Conservation (phyloP, 768 basidiomycete species). For the Bullera alba region DNA sequence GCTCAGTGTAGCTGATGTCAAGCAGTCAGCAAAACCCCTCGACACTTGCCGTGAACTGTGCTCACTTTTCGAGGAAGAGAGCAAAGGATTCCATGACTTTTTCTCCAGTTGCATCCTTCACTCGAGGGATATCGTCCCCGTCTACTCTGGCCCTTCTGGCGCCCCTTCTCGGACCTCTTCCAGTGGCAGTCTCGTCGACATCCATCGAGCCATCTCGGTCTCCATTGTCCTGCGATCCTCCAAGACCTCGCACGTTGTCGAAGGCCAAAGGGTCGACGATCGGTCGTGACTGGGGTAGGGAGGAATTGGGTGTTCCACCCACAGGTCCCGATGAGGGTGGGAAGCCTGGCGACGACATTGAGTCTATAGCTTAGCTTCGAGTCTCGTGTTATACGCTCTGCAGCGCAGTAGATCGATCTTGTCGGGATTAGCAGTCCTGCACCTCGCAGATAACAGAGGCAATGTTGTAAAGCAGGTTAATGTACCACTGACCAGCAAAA, state of each 20-base stretch:
- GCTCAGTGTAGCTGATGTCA: conserved; percentile 68
- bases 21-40: neutral
- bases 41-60: neutral
- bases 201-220: neutral
- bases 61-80: conserved; percentile 79
- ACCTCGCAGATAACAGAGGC: too few relatives aligned
- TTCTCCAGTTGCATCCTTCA: conserved; percentile 91
- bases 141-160: conserved; percentile 16
- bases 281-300: conserved; percentile 23
- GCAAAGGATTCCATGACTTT: conserved; percentile 88
- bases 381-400: too few relatives aligned
- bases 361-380: too few relatives aligned
- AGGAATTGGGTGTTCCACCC: conserved; percentile 18
- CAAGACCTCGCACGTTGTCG: conserved; percentile 31
- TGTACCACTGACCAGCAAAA: too few relatives aligned
- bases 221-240: conserved; percentile 12
- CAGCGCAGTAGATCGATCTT: too few relatives aligned
- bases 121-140: conserved; percentile 65
- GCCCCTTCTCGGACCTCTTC: conserved; percentile 6
- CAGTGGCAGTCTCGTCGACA: conserved; percentile 1
- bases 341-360: too few relatives aligned
- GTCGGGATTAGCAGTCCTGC: too few relatives aligned
- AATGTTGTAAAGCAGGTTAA: too few relatives aligned
- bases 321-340: conserved; percentile 23
- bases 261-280: conserved; percentile 34